Conservation (phyloP, 768 basidiomycete species). For the Hygrocybe punicea region DNA sequence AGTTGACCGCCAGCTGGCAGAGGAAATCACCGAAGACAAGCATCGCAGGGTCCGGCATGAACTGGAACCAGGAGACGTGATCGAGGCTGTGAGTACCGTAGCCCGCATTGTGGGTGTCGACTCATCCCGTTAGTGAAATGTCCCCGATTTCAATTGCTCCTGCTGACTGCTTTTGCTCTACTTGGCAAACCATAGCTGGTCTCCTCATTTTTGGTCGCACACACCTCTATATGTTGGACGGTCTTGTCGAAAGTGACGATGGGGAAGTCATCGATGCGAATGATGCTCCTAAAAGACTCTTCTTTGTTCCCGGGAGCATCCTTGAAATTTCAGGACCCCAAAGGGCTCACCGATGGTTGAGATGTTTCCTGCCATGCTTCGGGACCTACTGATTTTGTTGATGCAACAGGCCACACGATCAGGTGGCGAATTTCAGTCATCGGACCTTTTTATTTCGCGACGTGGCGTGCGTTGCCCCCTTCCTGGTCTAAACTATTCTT, state of each 20-base stretch:
- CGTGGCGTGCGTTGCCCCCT: conserved; percentile 62
- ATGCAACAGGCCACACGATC: conserved; percentile 64
- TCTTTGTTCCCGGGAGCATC: conserved; percentile 82
- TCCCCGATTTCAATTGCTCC: neutral
- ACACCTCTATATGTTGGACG: conserved; percentile 88
- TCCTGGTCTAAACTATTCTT: neutral
- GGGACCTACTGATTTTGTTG: neutral
- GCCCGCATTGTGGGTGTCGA: conserved; percentile 88
- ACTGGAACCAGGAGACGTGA: conserved; percentile 83
- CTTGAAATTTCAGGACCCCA: conserved; percentile 78
- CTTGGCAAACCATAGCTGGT: conserved; percentile 55
- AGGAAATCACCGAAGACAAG: conserved; percentile 85
- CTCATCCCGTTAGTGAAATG: conserved; percentile 69
- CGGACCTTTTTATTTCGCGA: conserved; percentile 87
- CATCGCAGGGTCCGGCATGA: conserved; percentile 83
- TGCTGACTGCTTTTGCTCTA: neutral
- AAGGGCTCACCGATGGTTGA: conserved; percentile 78
- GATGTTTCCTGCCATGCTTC: neutral
- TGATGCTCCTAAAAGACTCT: conserved; percentile 76
- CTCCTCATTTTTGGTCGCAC: conserved; percentile 81
- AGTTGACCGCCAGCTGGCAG: conserved; percentile 56
- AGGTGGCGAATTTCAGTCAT: conserved; percentile 74
- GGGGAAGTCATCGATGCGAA: conserved; percentile 86
- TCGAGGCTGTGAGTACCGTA: conserved; percentile 83
- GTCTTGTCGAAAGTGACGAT: conserved; percentile 78